These are phyloP conservation scores for Russula sp. DNA, from an alignment of 768 basidiomycete genomes.

Conservation along the genomic window DNA sequence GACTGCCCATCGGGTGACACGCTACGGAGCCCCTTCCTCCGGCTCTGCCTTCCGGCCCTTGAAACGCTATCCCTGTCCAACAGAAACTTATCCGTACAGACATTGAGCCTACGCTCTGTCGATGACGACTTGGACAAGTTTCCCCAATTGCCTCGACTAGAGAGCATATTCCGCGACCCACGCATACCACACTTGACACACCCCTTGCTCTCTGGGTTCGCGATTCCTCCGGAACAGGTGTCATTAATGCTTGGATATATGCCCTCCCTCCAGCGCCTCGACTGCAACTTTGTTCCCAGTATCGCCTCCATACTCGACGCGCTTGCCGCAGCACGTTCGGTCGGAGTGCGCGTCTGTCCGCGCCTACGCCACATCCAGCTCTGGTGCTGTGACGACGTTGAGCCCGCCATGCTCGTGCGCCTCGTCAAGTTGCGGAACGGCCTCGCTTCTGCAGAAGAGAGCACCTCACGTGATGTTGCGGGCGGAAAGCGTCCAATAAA, in stretches of 20 bases:
- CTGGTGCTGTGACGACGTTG: slow-evolving; percentile 17
- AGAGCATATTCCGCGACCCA: slow-evolving; percentile 22
- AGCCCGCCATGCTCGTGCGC: neutral
- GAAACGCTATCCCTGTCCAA: slow-evolving; percentile 19
- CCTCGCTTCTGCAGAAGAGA: neutral
- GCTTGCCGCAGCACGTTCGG: slow-evolving; percentile 7
- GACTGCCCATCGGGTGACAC: slow-evolving; percentile 15
- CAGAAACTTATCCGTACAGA: neutral
- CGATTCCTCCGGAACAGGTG: slow-evolving; percentile 10
- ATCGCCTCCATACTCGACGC: slow-evolving; percentile 6
- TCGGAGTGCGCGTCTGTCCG: slow-evolving; percentile 6
- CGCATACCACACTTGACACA: slow-evolving; percentile 20
- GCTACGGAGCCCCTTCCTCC: slow-evolving; percentile 19
- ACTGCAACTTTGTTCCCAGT: slow-evolving; percentile 18
- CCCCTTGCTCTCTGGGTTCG: slow-evolving; percentile 16
- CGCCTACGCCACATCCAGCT: slow-evolving; percentile 14
- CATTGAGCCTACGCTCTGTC: neutral
- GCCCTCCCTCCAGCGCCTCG: slow-evolving; percentile 20
- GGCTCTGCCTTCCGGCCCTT: slow-evolving; percentile 17
- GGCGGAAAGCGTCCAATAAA: neutral
- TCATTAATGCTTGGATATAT: slow-evolving; percentile 18
- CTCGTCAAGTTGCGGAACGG: slow-evolving; percentile 20
- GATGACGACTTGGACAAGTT: neutral
- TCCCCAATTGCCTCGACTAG: slow-evolving; percentile 13
- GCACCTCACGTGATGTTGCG: neutral